Percentiles rank a stretch among this genome's conserved stretches.
phyloP scores from a whole-genome alignment of 73 alveolate genomes.

The Tetrahymena elliotti region DNA sequence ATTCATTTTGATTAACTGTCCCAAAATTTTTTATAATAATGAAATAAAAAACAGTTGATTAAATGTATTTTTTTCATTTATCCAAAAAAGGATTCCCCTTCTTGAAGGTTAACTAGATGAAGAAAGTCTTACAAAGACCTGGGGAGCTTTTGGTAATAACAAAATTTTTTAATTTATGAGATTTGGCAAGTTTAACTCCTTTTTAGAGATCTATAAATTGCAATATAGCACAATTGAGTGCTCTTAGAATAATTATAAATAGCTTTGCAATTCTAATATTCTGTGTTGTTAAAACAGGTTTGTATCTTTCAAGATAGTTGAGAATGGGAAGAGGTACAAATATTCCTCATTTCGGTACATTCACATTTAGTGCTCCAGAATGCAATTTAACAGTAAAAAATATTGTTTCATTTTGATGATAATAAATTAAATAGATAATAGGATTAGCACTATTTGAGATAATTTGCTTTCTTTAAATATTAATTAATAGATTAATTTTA shows the following conservation, averaged over 20 bases:
- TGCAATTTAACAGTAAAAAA: constrained; percentile 1
- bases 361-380: constrained; percentile 46
- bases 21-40: not conserved
- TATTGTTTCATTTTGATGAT: not conserved
- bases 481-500: not conserved
- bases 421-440: no score
- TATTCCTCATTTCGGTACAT: constrained; percentile 32
- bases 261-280: not conserved
- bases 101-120: not conserved
- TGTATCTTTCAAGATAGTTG: constrained; percentile 13
- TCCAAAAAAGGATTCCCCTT: not conserved
- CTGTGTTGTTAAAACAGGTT: not conserved
- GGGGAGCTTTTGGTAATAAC: not conserved
- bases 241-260: not conserved
- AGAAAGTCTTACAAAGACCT: not conserved
- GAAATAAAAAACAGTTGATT: not conserved
- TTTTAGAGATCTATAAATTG: not conserved
- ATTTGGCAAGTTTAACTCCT: not conserved
- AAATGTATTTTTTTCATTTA: not conserved
- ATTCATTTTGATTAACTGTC: not conserved
- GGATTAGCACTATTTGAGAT: not conserved
- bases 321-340: constrained; percentile 43
- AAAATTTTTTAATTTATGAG: no score
- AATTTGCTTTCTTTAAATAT: not conserved
- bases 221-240: not conserved